Evolutionary conservation across 352 stramenopile genomes (phyloP), one percentile per base, ranked within the genome.

Genomic region (Globisporangium middletonii): DNA sequence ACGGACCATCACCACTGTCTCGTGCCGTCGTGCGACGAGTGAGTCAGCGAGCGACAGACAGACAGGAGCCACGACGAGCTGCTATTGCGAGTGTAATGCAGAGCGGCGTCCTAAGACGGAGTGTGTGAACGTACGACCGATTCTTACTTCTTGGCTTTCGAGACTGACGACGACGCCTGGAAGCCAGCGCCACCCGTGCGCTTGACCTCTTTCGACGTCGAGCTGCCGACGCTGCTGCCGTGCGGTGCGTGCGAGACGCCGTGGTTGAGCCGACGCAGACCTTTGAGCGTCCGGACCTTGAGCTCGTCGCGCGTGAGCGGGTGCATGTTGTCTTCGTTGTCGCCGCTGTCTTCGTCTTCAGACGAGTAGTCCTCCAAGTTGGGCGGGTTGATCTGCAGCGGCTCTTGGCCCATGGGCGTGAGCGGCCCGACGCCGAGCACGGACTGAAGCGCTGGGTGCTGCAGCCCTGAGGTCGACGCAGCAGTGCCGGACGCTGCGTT

Each of bases 281-380:
- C 74, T 60, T 93, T 95, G 52, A 97, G 76, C n/a, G 89, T 97
- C 52, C 83, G 85, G 9, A 89, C 79, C 63, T 97, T 97, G 64
- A 97, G 84, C 59, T 97, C 91, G 43, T 97, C 88, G 30, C 88
- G 75, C 15, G 91, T 97, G 33, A 98, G 72, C 52, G 91, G 90
- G 53, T 95, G 89, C 61, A 92, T 91, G 23, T 67, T 75, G 43
- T 96, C 89, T 26, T 89, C 76, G 50, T 94, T 88, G 57, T 96
- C 88, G 19, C 78, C 79, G 42, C 91, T 85, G 53, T 95, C 89
- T 30, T 92, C 83, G 55, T 92, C 90, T 41, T 97, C 88, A n/a
- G 92, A 95, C n/a, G 80, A 95, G 66, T 97, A 98, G 73, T 98
- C 92, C 54, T 97, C 84, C 6, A 98, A 65, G 60, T 97, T 96